Conservation (phyloP, 495 filamentous ascomycete genomes). For the Hypoxylon lenormandii region DNA sequence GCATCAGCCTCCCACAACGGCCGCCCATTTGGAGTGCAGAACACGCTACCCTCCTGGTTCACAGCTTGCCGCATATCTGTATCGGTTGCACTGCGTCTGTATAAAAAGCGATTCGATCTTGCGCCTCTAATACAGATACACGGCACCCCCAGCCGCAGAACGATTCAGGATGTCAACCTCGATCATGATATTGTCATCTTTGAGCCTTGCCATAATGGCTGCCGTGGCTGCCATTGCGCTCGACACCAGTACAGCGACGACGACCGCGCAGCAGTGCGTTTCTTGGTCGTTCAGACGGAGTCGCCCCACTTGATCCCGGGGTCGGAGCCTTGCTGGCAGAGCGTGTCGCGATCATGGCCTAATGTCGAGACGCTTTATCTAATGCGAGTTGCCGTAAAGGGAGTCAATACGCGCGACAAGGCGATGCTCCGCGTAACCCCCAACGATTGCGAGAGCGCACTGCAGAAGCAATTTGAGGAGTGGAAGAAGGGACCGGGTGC, state of each 20-base stretch:
- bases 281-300: conserved; percentile 45
- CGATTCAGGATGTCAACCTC: conserved; percentile 36
- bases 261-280: conserved; percentile 43
- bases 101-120: conserved; percentile 35
- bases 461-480: conserved; percentile 35
- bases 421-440: conserved; percentile 48
- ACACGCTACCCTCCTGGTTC: conserved; percentile 43
- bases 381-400: conserved; percentile 45
- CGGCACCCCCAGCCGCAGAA: background rate
- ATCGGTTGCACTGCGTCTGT: conserved; percentile 32
- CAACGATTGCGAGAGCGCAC: conserved; percentile 22
- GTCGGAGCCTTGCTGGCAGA: conserved; percentile 45
- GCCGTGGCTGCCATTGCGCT: conserved; percentile 49
- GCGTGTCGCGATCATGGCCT: conserved; percentile 44
- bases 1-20: conserved; percentile 11
- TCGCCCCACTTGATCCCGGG: conserved; percentile 17
- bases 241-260: conserved; percentile 43
- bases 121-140: too few relatives aligned
- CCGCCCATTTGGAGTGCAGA: conserved; percentile 31
- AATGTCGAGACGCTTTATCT: conserved; percentile 49
- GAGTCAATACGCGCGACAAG: conserved; percentile 37
- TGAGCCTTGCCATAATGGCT: conserved; percentile 49
- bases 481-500: conserved; percentile 43
- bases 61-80: conserved; percentile 30
- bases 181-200: conserved; percentile 45